These are phyloP conservation scores for Candolleomyces aberdarensis DNA, from an alignment of 768 basidiomycete genomes.

Conservation along the genomic window DNA sequence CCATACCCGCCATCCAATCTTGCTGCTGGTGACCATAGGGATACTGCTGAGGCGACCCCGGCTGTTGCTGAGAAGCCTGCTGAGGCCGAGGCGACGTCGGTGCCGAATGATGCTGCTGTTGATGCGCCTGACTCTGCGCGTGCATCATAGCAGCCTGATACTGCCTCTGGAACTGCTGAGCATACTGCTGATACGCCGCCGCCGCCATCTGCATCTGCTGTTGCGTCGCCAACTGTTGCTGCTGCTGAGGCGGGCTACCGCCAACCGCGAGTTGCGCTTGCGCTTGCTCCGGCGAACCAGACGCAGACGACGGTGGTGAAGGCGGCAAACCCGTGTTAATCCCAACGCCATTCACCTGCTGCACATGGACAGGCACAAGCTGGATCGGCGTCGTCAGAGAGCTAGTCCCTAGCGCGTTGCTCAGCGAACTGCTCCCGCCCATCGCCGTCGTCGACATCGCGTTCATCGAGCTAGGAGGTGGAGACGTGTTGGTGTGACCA, in stretches of 20 bases:
- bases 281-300: constrained; percentile 12
- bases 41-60: neutral
- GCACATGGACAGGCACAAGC: constrained; percentile 9
- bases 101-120: neutral
- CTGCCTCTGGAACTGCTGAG: constrained; percentile 17
- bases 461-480: neutral
- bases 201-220: constrained; percentile 19
- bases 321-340: constrained; percentile 10
- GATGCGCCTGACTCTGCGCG: neutral
- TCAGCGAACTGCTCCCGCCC: neutral
- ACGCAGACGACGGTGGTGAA: neutral
- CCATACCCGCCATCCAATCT: neutral
- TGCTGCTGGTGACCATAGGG: neutral
- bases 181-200: constrained; percentile 11
- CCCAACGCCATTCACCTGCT: constrained; percentile 11
- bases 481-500: neutral
- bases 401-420: neutral
- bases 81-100: neutral
- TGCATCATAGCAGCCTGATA: constrained; percentile 15
- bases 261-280: constrained; percentile 19
- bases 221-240: constrained; percentile 19
- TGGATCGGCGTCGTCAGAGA: constrained; percentile 15
- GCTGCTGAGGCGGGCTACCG: neutral
- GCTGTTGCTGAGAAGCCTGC: neutral
- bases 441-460: neutral